Conservation (phyloP, 1,139 yeast genomes). For the Protomyces gravidus region DNA sequence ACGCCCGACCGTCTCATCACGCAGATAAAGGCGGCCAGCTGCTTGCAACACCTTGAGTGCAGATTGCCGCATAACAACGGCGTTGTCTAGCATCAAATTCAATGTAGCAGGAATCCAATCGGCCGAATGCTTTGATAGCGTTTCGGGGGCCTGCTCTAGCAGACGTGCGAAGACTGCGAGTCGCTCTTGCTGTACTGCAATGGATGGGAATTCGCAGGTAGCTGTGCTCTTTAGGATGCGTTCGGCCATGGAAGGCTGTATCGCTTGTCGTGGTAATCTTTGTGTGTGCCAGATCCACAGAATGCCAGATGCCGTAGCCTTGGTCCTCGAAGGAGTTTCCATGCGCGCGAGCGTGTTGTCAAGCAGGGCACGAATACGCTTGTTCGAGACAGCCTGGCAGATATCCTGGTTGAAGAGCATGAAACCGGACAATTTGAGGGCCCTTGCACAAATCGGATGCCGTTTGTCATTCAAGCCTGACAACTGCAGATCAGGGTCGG, state of each 20-base stretch:
- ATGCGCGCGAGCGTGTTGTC: conserved; percentile 29
- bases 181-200: conserved; percentile 27
- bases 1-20: conserved; percentile 7
- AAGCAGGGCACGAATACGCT: conserved; percentile 29
- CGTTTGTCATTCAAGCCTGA: conserved; percentile 5
- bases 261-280: conserved; percentile 15
- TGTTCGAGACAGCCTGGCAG: conserved; percentile 29
- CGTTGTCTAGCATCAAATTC: conserved; percentile 5
- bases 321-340: conserved; percentile 30
- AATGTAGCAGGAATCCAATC: conserved; percentile 12
- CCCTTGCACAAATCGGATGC: conserved; percentile 15
- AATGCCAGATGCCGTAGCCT: conserved; percentile 29
- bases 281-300: conserved; percentile 28
- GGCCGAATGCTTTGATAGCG: background rate
- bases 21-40: conserved; percentile 1
- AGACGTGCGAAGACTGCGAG: conserved; percentile 23
- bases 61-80: background rate
- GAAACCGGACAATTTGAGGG: conserved; percentile 32
- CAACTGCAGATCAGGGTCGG: conserved; percentile 11
- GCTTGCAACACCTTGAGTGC: conserved; percentile 5
- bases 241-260: conserved; percentile 19
- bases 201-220: conserved; percentile 19
- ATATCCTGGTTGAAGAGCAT: conserved; percentile 30
- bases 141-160: conserved; percentile 26
- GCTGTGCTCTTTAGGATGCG: conserved; percentile 23